These are phyloP conservation scores for Fusarium sp. DNA, from an alignment of 2,329 filamentous ascomycete genomes.

Conservation along the genomic window DNA sequence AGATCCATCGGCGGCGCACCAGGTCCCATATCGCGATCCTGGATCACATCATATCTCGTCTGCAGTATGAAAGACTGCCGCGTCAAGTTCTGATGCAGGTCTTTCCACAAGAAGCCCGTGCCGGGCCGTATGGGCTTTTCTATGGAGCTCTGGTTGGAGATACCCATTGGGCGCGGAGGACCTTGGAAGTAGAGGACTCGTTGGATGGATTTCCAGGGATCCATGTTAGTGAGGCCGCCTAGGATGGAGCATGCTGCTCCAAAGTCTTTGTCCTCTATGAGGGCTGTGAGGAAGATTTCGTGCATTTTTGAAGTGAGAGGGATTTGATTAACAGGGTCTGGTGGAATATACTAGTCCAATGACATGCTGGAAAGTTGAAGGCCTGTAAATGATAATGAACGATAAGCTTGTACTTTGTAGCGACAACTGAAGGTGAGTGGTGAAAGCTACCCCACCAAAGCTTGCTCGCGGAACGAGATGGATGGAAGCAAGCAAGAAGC, in stretches of 20 bases:
- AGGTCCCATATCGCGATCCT: constrained; percentile 60
- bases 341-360: background rate
- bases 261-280: constrained; percentile 64
- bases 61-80: constrained; percentile 70
- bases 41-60: constrained; percentile 64
- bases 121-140: constrained; percentile 56
- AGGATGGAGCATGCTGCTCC: constrained; percentile 64
- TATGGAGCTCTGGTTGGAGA: constrained; percentile 57
- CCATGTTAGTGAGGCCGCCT: constrained; percentile 68
- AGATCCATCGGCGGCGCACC: constrained; percentile 52
- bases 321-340: background rate
- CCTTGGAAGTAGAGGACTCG: constrained; percentile 68
- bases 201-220: constrained; percentile 61
- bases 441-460: constrained; percentile 22
- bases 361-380: background rate
- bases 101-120: constrained; percentile 60
- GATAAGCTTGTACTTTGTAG: background rate
- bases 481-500: background rate
- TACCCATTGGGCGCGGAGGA: constrained; percentile 58
- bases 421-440: background rate
- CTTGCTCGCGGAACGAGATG: background rate
- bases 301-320: constrained; percentile 51
- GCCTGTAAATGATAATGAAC: background rate
- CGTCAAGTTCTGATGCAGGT: constrained; percentile 65
- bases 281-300: constrained; percentile 69